phyloP scores from a whole-genome alignment of 495 filamentous ascomycete genomes.

The Xylaria telfairii region DNA sequence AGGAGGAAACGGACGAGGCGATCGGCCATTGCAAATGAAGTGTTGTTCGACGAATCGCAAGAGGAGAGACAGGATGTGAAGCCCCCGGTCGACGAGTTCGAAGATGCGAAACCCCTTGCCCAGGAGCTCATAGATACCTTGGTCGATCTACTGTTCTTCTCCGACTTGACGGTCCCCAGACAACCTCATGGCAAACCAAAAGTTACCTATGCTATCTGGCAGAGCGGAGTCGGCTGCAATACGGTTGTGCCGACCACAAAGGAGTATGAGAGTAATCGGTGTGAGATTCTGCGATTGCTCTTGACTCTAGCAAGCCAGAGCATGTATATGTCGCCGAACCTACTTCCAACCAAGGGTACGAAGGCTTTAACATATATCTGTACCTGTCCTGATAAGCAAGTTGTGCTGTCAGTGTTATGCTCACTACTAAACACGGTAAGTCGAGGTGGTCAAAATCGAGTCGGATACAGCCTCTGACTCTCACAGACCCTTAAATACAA shows the following conservation, averaged over 20 bases:
- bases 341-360: slow-evolving; percentile 84
- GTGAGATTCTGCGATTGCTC: slow-evolving; percentile 85
- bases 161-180: slow-evolving; percentile 81
- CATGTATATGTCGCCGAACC: slow-evolving; percentile 87
- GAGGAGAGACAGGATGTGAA: slow-evolving; percentile 58
- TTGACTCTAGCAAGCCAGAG: slow-evolving; percentile 87
- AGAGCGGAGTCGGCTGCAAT: slow-evolving; percentile 96
- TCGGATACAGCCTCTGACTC: slow-evolving; percentile 30
- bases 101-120: slow-evolving; percentile 85
- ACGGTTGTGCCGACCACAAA: slow-evolving; percentile 85
- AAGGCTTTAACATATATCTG: slow-evolving; percentile 87
- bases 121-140: slow-evolving; percentile 94
- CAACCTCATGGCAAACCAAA: slow-evolving; percentile 72
- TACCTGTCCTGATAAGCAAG: slow-evolving; percentile 87
- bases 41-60: slow-evolving; percentile 82
- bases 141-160: slow-evolving; percentile 88
- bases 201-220: slow-evolving; percentile 94
- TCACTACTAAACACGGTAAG: slow-evolving; percentile 95
- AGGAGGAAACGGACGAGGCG: slow-evolving; percentile 67
- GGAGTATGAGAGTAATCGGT: slow-evolving; percentile 89
- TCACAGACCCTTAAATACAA: slow-evolving; percentile 92
- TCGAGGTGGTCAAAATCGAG: slow-evolving; percentile 21
- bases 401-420: slow-evolving; percentile 86
- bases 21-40: slow-evolving; percentile 64
- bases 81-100: slow-evolving; percentile 66